Evolutionary conservation across 495 filamentous ascomycete genomes (phyloP).

Genomic region (Annulohypoxylon maeteangense): DNA sequence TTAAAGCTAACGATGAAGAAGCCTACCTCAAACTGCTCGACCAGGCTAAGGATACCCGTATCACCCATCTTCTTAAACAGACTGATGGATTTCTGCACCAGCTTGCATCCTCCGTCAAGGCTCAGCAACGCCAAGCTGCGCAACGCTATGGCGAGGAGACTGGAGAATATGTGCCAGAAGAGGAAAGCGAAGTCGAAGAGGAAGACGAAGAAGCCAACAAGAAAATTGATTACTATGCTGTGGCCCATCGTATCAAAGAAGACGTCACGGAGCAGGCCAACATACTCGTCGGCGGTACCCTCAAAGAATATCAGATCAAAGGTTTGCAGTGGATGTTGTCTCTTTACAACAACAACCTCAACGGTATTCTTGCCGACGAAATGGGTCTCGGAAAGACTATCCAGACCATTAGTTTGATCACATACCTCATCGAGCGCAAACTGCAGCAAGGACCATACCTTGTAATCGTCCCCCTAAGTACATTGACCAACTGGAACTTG

Average conservation of each 20-base stretch:
- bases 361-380: constrained; percentile 97
- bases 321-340: constrained; percentile 99
- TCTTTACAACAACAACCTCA: constrained; percentile 99
- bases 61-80: constrained; percentile 93
- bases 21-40: constrained; percentile 96
- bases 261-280: constrained; percentile 81
- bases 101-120: constrained; percentile 89
- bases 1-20: constrained; percentile 99
- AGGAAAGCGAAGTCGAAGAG: constrained; percentile 68
- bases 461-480: constrained; percentile 96
- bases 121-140: constrained; percentile 85
- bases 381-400: constrained; percentile 99
- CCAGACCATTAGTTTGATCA: constrained; percentile 97
- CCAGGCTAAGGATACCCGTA: constrained; percentile 98
- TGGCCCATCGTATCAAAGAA: constrained; percentile 95
- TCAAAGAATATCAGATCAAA: constrained; percentile 98
- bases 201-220: constrained; percentile 76
- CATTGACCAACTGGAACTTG: constrained; percentile 96
- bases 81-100: constrained; percentile 97
- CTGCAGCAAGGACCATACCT: constrained; percentile 91
- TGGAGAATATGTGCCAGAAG: constrained; percentile 65
- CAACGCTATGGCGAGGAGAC: constrained; percentile 77
- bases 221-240: constrained; percentile 97
- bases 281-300: constrained; percentile 87
- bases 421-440: constrained; percentile 96